phyloP scores from a whole-genome alignment of 306 rosid species.

The Mimosa pudica region DNA sequence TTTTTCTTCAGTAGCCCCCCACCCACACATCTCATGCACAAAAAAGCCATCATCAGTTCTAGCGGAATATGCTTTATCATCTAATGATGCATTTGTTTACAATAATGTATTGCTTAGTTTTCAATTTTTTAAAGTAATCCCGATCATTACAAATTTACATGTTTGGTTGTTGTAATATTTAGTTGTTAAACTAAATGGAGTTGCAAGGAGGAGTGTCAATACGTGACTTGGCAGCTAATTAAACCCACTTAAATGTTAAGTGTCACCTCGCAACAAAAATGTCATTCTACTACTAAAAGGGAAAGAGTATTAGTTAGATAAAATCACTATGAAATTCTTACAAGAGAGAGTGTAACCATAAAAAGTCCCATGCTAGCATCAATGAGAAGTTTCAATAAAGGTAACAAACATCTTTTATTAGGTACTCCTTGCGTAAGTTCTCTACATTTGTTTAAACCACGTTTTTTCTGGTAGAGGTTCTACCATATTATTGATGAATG shows the following conservation, averaged over 20 bases:
- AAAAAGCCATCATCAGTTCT: background rate
- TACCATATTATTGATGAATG: too few relatives aligned
- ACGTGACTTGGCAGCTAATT: background rate
- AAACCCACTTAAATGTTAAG: background rate
- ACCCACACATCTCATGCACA: too few relatives aligned
- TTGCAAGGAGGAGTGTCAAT: background rate
- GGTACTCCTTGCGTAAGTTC: too few relatives aligned
- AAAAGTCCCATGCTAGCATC: too few relatives aligned
- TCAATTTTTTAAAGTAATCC: background rate
- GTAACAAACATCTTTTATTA: too few relatives aligned
- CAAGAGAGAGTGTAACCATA: too few relatives aligned
- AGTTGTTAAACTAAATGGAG: background rate
- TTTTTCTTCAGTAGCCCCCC: background rate
- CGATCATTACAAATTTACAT: background rate
- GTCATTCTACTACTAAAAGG: background rate
- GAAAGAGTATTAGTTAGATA: too few relatives aligned
- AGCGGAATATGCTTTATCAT: background rate
- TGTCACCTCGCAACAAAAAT: background rate
- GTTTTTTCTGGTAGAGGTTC: too few relatives aligned
- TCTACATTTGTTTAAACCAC: too few relatives aligned
- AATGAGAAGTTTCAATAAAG: too few relatives aligned
- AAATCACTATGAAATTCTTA: too few relatives aligned
- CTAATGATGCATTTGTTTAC: background rate
- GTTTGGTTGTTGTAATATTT: background rate
- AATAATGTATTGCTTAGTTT: background rate